Conservation (phyloP, 805 yeast species). For the Danielia reshetovae region DNA sequence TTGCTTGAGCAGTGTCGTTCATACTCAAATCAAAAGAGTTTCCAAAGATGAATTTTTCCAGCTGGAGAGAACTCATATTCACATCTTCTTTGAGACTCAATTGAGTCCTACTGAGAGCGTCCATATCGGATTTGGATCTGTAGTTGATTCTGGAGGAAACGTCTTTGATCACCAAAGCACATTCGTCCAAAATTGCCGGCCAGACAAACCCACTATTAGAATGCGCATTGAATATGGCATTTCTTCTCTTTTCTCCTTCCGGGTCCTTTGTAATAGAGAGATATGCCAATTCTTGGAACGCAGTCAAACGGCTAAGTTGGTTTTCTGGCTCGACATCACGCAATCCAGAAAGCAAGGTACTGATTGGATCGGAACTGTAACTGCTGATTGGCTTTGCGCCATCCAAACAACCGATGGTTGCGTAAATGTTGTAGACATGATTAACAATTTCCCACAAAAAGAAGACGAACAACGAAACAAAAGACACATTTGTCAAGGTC, state of each 20-base stretch:
- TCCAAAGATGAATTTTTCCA: conserved; percentile 26
- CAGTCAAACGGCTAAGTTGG: conserved; percentile 48
- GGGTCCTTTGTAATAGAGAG: conserved; percentile 45
- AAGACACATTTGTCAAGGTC: conserved; percentile 25
- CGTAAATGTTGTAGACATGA: conserved; percentile 58
- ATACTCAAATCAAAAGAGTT: conserved; percentile 22
- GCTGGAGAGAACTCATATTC: neutral
- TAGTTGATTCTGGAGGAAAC: conserved; percentile 42
- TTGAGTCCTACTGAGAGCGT: conserved; percentile 21
- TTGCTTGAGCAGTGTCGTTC: conserved; percentile 9
- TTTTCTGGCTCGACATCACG: conserved; percentile 41
- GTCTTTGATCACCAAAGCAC: conserved; percentile 50
- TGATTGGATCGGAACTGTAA: conserved; percentile 57
- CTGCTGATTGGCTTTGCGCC: conserved; percentile 59
- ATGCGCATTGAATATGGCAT: conserved; percentile 49
- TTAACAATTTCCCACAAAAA: conserved; percentile 54
- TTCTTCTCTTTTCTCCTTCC: conserved; percentile 43
- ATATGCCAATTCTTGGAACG: conserved; percentile 72
- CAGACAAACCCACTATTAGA: conserved; percentile 47
- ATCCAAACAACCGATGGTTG: conserved; percentile 69
- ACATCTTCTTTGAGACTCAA: conserved; percentile 17
- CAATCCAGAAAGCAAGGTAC: conserved; percentile 61
- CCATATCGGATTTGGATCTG: conserved; percentile 28
- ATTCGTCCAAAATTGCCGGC: conserved; percentile 58
- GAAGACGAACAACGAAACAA: conserved; percentile 31